Evolutionary conservation across 169 alveolate species (phyloP).

Genomic region (Plasmodium gaboni): DNA sequence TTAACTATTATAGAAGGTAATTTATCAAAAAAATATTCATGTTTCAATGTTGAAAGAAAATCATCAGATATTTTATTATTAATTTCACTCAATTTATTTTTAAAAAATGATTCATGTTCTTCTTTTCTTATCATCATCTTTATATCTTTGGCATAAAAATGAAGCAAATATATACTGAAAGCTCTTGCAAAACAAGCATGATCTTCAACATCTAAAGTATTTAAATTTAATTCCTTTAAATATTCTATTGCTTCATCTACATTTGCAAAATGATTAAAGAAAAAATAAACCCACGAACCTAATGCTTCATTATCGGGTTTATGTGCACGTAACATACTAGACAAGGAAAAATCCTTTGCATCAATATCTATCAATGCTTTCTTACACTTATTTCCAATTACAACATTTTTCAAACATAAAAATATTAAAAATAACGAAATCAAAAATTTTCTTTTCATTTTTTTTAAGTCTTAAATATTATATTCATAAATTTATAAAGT

Average conservation of each 20-base stretch:
- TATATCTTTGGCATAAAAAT: conserved; percentile 14
- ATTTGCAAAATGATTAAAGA: conserved; percentile 32
- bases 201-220: conserved; percentile 27
- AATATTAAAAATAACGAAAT: conserved; percentile 6
- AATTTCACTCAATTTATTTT: conserved; percentile 7
- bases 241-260: conserved; percentile 15
- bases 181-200: conserved; percentile 27
- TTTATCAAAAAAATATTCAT: background rate
- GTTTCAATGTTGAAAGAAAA: conserved; percentile 1
- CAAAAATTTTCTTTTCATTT: conserved; percentile 33
- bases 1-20: conserved; percentile 3
- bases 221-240: conserved; percentile 6
- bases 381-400: conserved; percentile 8
- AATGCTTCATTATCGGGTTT: background rate
- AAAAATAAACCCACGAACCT: conserved; percentile 58
- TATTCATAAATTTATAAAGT: background rate
- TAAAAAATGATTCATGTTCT: background rate
- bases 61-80: background rate
- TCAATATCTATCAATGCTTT: conserved; percentile 7
- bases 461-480: conserved; percentile 4
- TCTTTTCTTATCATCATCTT: conserved; percentile 5
- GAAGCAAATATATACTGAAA: conserved; percentile 40
- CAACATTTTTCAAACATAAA: conserved; percentile 30
- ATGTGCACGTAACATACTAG: conserved; percentile 15
- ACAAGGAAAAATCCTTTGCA: conserved; percentile 16